Evolutionary conservation across 2,329 filamentous ascomycete genomes (phyloP), one percentile per base, ranked within the genome.

Genomic region (Ascochyta lentis): DNA sequence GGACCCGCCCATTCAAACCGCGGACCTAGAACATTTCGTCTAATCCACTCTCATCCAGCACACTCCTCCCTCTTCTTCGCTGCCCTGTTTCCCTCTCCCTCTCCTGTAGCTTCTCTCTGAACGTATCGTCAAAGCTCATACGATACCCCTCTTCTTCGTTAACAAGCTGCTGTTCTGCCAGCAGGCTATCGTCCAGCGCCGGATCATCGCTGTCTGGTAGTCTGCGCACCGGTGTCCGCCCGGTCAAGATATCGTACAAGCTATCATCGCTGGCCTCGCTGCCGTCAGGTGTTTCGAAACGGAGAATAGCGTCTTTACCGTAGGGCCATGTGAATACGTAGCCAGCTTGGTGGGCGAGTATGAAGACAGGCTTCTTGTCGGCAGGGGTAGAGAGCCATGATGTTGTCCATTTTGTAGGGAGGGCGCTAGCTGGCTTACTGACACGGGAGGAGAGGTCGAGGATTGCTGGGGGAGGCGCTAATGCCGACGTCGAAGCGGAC

Each of bases 171-270:
- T 57, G 54, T 35, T 57, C 54, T 6, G 54, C 54, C 8, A 57
- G 27, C 39, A 57, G 15, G 24, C 54, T 57, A 13, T 57, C 54
- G 29, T 57, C 54, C 26, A 57, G 26, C 26, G 37, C 54, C 19
- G 54, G 54, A n/a, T 50, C 58, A 9, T 49, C 49, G 23, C 51
- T 56, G 10, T 67, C 59, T 19, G 59, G 53, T 22, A 70, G 37
- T 12, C 65, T 69, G 12, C 76, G 77, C 35, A 78, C 62, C 1
- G 77, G 76, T 41, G 75, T 81, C n/a, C 77, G 65, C 0, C 80
- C 80, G 1, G 78, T 79, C 12, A 82, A 64, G 6, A 81, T 77
- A 23, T 81, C 78, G 45, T 78, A 79, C 23, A 82, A 59, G 38
- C 78, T 80, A 58, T 82, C 80, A 26, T 81, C 79, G 48, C 75